Percentiles rank a stretch among this genome's conserved stretches.
Evolutionary conservation across 1,139 yeast species (phyloP).

Genomic region (Candida sp.): DNA sequence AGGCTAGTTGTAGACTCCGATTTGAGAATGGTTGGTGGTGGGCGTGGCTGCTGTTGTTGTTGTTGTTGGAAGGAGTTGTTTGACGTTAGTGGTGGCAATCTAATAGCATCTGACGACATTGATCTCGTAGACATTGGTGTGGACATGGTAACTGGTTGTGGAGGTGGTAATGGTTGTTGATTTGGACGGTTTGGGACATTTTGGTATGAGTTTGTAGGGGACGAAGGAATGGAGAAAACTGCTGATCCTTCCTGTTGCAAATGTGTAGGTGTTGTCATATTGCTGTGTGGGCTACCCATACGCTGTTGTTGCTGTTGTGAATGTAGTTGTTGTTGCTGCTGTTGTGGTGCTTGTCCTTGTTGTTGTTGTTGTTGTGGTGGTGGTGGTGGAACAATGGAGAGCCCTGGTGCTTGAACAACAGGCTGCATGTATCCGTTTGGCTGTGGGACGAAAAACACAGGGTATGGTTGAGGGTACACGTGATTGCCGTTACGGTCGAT

Average conservation of each 20-base stretch:
- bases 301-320: slow-evolving; percentile 12
- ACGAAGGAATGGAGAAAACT: slow-evolving; percentile 28
- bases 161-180: slow-evolving; percentile 7
- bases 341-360: slow-evolving; percentile 8
- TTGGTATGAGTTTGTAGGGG: slow-evolving; percentile 22
- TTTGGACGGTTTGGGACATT: slow-evolving; percentile 9
- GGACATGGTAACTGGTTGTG: slow-evolving; percentile 3
- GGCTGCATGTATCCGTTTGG: slow-evolving; percentile 16
- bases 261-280: slow-evolving; percentile 12
- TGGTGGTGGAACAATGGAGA: slow-evolving; percentile 9
- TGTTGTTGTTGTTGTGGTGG: slow-evolving; percentile 15
- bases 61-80: slow-evolving; percentile 10
- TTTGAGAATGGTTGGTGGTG: slow-evolving; percentile 9
- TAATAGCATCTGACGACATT: slow-evolving; percentile 15
- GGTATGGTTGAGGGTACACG: slow-evolving; percentile 37
- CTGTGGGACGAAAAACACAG: slow-evolving; percentile 40
- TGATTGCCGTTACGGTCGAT: slow-evolving; percentile 40
- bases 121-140: slow-evolving; percentile 9
- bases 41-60: background rate
- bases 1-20: slow-evolving; percentile 16
- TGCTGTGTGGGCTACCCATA: slow-evolving; percentile 10
- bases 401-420: slow-evolving; percentile 10
- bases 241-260: slow-evolving; percentile 27
- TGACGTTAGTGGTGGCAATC: slow-evolving; percentile 10
- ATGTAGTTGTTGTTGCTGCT: slow-evolving; percentile 8